A percentile compares a stretch with the other conserved stretches of the same genome.
Conservation (phyloP, 495 filamentous ascomycete species). For the Glarea lozoyensis region DNA sequence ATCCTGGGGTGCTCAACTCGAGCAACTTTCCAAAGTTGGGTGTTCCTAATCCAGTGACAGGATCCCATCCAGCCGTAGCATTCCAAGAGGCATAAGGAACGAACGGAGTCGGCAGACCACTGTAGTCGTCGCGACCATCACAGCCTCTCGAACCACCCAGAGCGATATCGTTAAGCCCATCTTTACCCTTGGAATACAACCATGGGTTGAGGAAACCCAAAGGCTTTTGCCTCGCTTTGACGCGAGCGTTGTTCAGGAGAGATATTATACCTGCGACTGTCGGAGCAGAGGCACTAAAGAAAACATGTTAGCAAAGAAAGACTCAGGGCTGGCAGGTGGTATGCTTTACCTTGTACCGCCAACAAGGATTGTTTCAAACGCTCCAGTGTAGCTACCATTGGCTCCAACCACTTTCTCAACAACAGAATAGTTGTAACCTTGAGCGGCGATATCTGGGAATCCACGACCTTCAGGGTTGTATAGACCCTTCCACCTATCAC, state of each 20-base stretch:
- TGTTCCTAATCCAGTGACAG: slow-evolving; percentile 6
- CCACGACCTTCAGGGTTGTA: slow-evolving; percentile 55
- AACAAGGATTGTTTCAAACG: not conserved
- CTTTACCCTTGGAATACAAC: slow-evolving; percentile 39
- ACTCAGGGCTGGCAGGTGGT: too few relatives aligned
- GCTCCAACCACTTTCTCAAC: not conserved
- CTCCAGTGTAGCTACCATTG: too few relatives aligned
- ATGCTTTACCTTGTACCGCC: slow-evolving; percentile 5
- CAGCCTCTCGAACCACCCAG: slow-evolving; percentile 45
- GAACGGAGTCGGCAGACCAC: slow-evolving; percentile 16
- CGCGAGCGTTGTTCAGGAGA: slow-evolving; percentile 46
- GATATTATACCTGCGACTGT: slow-evolving; percentile 43
- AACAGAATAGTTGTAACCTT: slow-evolving; percentile 24
- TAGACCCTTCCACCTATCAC: slow-evolving; percentile 29
- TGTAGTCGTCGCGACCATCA: slow-evolving; percentile 21
- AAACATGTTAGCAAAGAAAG: too few relatives aligned
- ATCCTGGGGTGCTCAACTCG: not conserved
- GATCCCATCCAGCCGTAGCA: slow-evolving; percentile 42
- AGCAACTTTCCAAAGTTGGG: slow-evolving; percentile 8
- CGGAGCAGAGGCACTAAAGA: slow-evolving; percentile 37
- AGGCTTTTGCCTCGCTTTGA: slow-evolving; percentile 32
- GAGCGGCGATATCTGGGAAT: slow-evolving; percentile 62
- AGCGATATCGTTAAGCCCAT: slow-evolving; percentile 47
- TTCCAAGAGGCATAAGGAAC: slow-evolving; percentile 53
- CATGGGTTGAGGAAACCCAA: slow-evolving; percentile 56